These are phyloP conservation scores for Saccharum officinarum DNA, from an alignment of 176 grass and related monocot genomes.

Conservation along the genomic window DNA sequence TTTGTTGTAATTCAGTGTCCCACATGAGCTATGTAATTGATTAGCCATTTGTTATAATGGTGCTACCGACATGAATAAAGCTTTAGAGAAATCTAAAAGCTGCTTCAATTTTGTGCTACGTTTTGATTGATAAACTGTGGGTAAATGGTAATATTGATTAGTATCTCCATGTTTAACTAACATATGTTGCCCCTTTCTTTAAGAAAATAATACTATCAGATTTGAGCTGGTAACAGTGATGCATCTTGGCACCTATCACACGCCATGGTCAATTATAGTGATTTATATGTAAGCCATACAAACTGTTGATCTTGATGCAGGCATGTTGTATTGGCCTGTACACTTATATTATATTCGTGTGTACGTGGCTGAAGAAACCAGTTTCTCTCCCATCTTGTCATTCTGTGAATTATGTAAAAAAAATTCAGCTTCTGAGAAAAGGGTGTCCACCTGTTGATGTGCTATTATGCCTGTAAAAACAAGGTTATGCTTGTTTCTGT, in stretches of 20 bases:
- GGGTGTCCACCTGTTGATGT: neutral
- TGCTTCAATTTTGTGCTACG: neutral
- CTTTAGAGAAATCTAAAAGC: neutral
- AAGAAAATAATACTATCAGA: neutral
- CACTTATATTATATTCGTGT: neutral
- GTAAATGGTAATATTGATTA: neutral
- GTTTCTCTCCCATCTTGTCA: neutral
- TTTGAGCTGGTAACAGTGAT: constrained; percentile 1
- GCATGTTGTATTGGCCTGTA: neutral
- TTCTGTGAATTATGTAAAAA: neutral
- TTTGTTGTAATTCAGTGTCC: neutral
- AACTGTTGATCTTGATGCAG: constrained; percentile 5
- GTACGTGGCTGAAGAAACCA: neutral
- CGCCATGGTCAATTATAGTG: neutral
- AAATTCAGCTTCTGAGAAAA: constrained; percentile 11
- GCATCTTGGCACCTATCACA: neutral
- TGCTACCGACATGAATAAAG: neutral
- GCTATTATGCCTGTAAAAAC: neutral
- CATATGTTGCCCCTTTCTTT: neutral
- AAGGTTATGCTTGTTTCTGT: neutral
- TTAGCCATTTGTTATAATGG: neutral
- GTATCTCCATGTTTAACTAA: neutral
- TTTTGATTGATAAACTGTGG: neutral
- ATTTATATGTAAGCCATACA: neutral
- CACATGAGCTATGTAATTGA: neutral